Base-by-base conservation (phyloP, 1,284 basidiomycete species). In the Melampsora americana region DNA sequence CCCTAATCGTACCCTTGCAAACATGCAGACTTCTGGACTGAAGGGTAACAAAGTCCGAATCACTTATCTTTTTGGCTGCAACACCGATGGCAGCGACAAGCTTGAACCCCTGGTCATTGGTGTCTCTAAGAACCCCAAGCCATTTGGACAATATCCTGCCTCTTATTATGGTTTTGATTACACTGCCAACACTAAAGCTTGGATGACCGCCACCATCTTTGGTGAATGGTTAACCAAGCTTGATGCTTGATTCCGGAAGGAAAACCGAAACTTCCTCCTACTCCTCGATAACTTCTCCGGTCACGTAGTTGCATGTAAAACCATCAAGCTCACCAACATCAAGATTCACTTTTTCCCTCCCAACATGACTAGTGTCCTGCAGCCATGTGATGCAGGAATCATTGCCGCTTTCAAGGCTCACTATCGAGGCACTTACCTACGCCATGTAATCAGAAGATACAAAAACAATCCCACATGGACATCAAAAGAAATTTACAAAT, bases 161-260 rank as follows among this genome's bases (percentile, higher is more conserved):
- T 28, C 59, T 11, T 9, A 60, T 78, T 53, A 76, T 11, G 68
- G 82, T 48, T 80, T 85, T 79, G 65, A 67, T 1, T 18, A 30
- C 3, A 11, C n/a, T n/a, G n/a, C n/a, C n/a, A n/a, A n/a, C n/a
- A n/a, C n/a, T n/a, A n/a, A n/a, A n/a, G n/a, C n/a, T n/a, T n/a
- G n/a, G n/a, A n/a, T n/a, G n/a, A n/a, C n/a, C n/a, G n/a, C n/a
- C n/a, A n/a, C n/a, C n/a, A n/a, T n/a, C n/a, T n/a, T n/a, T n/a
- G n/a, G n/a, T n/a, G n/a, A n/a, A n/a, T n/a, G n/a, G n/a, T n/a
- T 60, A 9, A 11, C 18, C 11, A 28, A 60, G 26, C 59, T 60
- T 11, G 26, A 60, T 60, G 18, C 18, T 60, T 9, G 11, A 11
- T 60, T 60, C 59, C 59, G 59, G 59, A 26, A 60, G 14, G 11